Evolutionary conservation across 2,329 filamentous ascomycete species (phyloP).

Genomic region (Periconia sp.): DNA sequence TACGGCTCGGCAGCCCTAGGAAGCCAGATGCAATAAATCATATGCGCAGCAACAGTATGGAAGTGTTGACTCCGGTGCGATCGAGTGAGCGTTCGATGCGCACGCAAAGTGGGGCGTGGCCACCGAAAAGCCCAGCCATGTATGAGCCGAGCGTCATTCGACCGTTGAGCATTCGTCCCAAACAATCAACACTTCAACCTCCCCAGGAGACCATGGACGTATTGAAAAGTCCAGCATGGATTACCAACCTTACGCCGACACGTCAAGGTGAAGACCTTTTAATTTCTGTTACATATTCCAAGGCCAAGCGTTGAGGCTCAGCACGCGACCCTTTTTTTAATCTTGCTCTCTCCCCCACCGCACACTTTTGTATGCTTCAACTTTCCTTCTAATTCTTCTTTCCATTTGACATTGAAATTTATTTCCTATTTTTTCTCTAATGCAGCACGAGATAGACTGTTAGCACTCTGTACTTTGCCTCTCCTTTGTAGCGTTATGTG

Average conservation of each 20-base stretch:
- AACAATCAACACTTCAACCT: conserved; percentile 4
- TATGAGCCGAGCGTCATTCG: conserved; percentile 24
- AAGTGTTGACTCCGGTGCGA: conserved; percentile 23
- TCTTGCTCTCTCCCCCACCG: neutral
- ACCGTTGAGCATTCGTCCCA: conserved; percentile 29
- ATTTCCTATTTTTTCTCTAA: neutral
- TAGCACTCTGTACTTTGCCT: neutral
- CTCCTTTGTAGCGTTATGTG: neutral
- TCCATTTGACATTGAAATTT: neutral
- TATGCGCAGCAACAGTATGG: conserved; percentile 25
- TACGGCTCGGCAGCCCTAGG: conserved; percentile 31
- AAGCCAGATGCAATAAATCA: conserved; percentile 16
- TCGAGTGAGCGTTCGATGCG: conserved; percentile 22
- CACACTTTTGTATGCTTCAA: too few relatives aligned
- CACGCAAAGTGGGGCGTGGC: conserved; percentile 27
- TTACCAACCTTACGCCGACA: conserved; percentile 67
- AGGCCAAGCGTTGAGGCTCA: conserved; percentile 7
- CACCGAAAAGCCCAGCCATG: conserved; percentile 25
- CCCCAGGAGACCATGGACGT: conserved; percentile 19
- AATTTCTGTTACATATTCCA: conserved; percentile 41
- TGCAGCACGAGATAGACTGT: neutral
- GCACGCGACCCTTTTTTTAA: neutral
- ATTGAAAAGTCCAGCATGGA: conserved; percentile 56
- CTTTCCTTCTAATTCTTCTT: neutral
- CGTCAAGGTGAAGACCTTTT: conserved; percentile 67